Percentiles rank a stretch among this genome's conserved stretches.
Conservation (phyloP, 208 protist genomes). For the Balamuthia mandrillaris region DNA sequence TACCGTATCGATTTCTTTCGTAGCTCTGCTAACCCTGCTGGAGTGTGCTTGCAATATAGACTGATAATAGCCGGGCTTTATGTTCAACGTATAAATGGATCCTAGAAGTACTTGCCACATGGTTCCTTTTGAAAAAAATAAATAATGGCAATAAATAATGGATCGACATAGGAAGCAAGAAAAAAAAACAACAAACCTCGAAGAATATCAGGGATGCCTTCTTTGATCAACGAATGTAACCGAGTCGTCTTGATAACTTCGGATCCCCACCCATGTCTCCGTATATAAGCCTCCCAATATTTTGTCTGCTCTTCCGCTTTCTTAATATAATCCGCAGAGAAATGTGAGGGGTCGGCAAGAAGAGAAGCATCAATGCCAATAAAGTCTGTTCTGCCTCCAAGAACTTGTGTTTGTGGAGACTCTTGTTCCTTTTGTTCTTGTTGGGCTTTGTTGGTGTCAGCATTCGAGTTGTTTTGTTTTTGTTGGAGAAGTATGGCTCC, state of each 20-base stretch:
- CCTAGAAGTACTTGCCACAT: slow-evolving; percentile 29
- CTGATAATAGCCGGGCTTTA: slow-evolving; percentile 14
- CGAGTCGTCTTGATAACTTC: slow-evolving; percentile 28
- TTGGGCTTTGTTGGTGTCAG: too few species aligned
- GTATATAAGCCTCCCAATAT: slow-evolving; percentile 22
- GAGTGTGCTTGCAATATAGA: slow-evolving; percentile 11
- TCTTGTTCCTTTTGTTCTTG: too few species aligned
- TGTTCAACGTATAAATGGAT: neutral
- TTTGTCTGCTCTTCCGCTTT: neutral
- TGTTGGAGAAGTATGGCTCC: too few species aligned
- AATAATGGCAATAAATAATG: neutral
- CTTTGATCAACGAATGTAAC: neutral
- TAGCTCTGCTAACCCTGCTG: neutral
- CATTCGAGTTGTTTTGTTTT: too few species aligned
- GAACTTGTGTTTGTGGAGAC: too few species aligned
- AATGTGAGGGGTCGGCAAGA: too few species aligned
- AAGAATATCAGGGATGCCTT: slow-evolving; percentile 26
- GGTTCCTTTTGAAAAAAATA: neutral
- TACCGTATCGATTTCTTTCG: slow-evolving; percentile 23
- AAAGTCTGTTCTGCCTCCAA: too few species aligned
- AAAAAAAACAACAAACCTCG: neutral
- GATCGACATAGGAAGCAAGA: neutral
- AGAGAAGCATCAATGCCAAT: too few species aligned
- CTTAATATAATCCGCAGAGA: neutral
- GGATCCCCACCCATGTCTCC: slow-evolving; percentile 24